Conservation (phyloP, 345 rosid species). For the Erodium maritimum region DNA sequence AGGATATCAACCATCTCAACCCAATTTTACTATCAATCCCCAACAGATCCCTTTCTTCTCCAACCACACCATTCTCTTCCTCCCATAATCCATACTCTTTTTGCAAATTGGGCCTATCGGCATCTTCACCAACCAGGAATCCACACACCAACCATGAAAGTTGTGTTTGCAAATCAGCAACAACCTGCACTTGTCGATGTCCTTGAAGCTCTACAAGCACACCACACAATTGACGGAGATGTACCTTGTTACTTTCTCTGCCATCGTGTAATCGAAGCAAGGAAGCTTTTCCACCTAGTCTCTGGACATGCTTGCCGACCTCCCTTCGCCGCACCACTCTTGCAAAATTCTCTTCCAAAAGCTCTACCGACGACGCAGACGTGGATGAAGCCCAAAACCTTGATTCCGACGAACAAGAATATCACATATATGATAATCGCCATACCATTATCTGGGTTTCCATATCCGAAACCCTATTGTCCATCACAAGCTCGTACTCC, state of each 20-base stretch:
- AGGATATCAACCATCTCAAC: no score
- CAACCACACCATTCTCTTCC: slow-evolving; percentile 5
- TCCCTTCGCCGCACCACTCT: not conserved
- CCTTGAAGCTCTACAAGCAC: slow-evolving; percentile 41
- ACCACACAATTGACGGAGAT: slow-evolving; percentile 39
- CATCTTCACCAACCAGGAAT: slow-evolving; percentile 40
- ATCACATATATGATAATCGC: slow-evolving; percentile 22
- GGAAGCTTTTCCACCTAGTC: slow-evolving; percentile 49
- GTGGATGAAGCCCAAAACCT: slow-evolving; percentile 23
- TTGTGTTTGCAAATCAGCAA: slow-evolving; percentile 42
- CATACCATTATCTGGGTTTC: slow-evolving; percentile 18
- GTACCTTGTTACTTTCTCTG: slow-evolving; percentile 15
- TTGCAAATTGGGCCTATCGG: slow-evolving; percentile 51
- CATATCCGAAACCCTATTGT: not conserved
- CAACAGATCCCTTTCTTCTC: slow-evolving; percentile 7
- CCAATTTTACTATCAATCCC: no score
- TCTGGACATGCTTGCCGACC: slow-evolving; percentile 22
- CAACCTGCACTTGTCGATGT: slow-evolving; percentile 43
- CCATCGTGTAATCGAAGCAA: slow-evolving; percentile 28
- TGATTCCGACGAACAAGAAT: slow-evolving; percentile 24
- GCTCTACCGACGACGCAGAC: slow-evolving; percentile 23
- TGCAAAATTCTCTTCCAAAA: no score
- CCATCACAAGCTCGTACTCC: slow-evolving; percentile 8
- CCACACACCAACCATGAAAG: slow-evolving; percentile 45
- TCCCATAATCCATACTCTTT: slow-evolving; percentile 17